Conservation (phyloP, 192 early-diverging fungal species). For the Dissophora ornata region DNA sequence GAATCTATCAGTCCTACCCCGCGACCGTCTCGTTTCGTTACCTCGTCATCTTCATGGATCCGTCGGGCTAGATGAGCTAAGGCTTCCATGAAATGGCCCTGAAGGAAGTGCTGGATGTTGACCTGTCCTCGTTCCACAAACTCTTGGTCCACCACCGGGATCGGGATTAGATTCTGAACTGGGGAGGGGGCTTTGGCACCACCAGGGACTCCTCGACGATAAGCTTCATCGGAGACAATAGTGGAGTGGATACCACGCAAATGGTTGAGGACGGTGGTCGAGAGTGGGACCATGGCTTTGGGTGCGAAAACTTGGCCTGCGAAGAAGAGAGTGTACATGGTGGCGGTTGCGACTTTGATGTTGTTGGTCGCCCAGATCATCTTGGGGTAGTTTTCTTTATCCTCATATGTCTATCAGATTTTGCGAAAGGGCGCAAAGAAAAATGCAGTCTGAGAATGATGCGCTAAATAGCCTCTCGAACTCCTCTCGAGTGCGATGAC, state of each 20-base stretch:
- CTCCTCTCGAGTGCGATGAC: no score
- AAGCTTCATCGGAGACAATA: slow-evolving; percentile 33
- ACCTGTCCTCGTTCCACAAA: slow-evolving; percentile 45
- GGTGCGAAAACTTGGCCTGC: slow-evolving; percentile 65
- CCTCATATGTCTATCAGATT: slow-evolving; percentile 45
- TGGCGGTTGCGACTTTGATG: slow-evolving; percentile 59
- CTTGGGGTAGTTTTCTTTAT: slow-evolving; percentile 58
- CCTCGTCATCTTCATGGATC: slow-evolving; percentile 46
- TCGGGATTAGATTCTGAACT: slow-evolving; percentile 33
- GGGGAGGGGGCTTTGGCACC: slow-evolving; percentile 36
- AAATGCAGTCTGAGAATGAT: no score
- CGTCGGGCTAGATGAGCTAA: slow-evolving; percentile 51
- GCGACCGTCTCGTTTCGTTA: background rate
- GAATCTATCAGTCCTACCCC: slow-evolving; percentile 4
- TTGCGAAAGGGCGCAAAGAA: no score
- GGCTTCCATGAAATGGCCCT: slow-evolving; percentile 60
- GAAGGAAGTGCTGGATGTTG: slow-evolving; percentile 64
- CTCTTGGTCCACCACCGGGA: slow-evolving; percentile 24
- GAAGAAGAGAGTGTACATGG: slow-evolving; percentile 71
- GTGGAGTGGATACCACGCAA: slow-evolving; percentile 24
- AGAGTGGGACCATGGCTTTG: slow-evolving; percentile 49
- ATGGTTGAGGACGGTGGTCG: slow-evolving; percentile 29
- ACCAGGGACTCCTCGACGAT: slow-evolving; percentile 26
- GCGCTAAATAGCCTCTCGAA: no score
- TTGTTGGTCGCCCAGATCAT: slow-evolving; percentile 75